phyloP scores from a whole-genome alignment of 2,329 filamentous ascomycete species.

The Arthrobotrys iridis region DNA sequence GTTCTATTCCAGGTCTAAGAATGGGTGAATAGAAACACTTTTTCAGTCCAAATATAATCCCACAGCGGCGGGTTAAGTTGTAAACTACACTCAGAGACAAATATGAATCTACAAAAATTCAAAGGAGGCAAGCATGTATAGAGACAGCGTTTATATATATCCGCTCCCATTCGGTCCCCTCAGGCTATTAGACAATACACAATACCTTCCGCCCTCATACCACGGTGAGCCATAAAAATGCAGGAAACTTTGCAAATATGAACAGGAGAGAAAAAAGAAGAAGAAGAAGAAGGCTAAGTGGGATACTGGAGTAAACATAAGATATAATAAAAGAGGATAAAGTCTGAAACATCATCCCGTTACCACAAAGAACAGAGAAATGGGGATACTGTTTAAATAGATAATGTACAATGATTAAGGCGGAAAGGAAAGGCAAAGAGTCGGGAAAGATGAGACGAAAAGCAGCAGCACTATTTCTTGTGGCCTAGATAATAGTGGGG shows the following conservation, averaged over 20 bases:
- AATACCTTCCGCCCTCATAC: constrained; percentile 35
- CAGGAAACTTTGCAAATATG: background rate
- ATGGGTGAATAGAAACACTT: too few species aligned
- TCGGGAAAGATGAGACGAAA: background rate
- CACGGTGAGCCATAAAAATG: background rate
- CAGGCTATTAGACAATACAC: constrained; percentile 52
- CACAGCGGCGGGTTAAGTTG: too few species aligned
- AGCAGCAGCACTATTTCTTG: background rate
- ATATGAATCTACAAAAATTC: too few species aligned
- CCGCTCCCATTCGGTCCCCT: too few species aligned
- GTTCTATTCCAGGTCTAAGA: too few species aligned
- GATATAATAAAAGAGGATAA: background rate
- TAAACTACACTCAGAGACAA: too few species aligned
- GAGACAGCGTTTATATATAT: background rate
- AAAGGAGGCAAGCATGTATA: background rate
- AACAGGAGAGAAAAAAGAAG: background rate
- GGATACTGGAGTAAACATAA: background rate
- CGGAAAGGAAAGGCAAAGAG: too few species aligned
- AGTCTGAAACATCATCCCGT: constrained; percentile 7
- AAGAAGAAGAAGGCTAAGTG: background rate
- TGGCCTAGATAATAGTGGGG: background rate
- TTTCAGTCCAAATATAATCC: too few species aligned
- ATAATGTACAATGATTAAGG: too few species aligned
- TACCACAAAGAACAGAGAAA: too few species aligned
- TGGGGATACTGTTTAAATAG: too few species aligned